A percentile compares a stretch with the other conserved stretches of the same genome.
Conservation (phyloP, 257 asterid species). For the Plantago elongata region DNA sequence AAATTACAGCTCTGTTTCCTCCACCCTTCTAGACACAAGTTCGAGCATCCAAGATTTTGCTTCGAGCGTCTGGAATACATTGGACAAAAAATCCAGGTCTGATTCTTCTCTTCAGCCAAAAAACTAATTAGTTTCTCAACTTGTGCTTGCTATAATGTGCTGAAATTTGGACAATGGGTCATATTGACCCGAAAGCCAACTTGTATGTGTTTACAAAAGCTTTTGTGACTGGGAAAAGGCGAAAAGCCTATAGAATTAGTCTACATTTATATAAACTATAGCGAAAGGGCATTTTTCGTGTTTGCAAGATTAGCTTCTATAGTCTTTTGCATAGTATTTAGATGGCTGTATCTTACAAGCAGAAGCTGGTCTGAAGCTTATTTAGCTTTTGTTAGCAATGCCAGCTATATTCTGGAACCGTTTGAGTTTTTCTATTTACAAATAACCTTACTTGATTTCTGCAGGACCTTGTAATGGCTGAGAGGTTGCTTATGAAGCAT, state of each 20-base stretch:
- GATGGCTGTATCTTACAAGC: too few relatives aligned
- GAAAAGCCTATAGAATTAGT: too few relatives aligned
- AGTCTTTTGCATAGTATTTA: too few relatives aligned
- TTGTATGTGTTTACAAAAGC: background rate
- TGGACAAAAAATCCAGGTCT: conserved; percentile 95
- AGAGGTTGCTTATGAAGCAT: conserved; percentile 93
- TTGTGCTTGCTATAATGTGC: background rate
- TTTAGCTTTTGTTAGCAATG: too few relatives aligned
- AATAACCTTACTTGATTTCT: too few relatives aligned
- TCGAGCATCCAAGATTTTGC: conserved; percentile 95
- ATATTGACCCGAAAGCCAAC: background rate
- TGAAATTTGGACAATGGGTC: background rate
- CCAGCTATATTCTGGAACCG: too few relatives aligned
- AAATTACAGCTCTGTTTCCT: conserved; percentile 70
- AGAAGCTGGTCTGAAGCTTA: too few relatives aligned
- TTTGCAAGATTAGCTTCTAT: too few relatives aligned
- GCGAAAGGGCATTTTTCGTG: too few relatives aligned
- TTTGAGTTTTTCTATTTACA: too few relatives aligned
- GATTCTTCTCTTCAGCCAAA: conserved; percentile 1
- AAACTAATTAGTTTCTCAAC: background rate
- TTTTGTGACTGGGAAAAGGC: too few relatives aligned
- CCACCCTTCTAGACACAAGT: conserved; percentile 82
- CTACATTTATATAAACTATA: too few relatives aligned
- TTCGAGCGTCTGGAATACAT: conserved; percentile 89
- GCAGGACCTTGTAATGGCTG: conserved; percentile 97